These are phyloP conservation scores for Lactifluus echinatus DNA, from an alignment of 768 basidiomycete genomes.

Conservation along the genomic window DNA sequence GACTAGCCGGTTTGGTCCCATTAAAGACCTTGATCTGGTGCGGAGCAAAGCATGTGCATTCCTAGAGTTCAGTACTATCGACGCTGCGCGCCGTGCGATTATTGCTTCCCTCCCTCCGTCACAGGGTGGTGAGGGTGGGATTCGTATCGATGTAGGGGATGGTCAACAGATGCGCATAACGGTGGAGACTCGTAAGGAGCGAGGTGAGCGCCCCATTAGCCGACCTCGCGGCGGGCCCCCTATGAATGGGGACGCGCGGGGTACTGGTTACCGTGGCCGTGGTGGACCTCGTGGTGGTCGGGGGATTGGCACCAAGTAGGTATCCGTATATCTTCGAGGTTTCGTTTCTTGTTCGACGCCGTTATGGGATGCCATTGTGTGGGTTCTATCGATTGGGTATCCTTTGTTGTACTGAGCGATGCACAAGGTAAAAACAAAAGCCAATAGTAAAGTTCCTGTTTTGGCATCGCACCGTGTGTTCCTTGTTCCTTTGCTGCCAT, in stretches of 20 bases:
- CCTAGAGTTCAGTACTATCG: slow-evolving; percentile 75
- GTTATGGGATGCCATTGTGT: slow-evolving; percentile 8
- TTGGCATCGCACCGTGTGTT: not conserved
- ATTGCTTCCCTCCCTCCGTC: slow-evolving; percentile 50
- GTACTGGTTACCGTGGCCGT: slow-evolving; percentile 41
- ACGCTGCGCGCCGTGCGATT: slow-evolving; percentile 82
- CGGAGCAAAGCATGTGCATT: slow-evolving; percentile 88
- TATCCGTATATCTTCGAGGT: not conserved
- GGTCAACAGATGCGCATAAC: slow-evolving; percentile 49
- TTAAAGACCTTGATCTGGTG: slow-evolving; percentile 86
- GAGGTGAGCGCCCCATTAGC: slow-evolving; percentile 64
- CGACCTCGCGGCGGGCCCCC: slow-evolving; percentile 57
- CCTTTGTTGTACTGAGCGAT: slow-evolving; percentile 9
- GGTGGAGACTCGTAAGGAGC: slow-evolving; percentile 88
- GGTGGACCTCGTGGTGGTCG: slow-evolving; percentile 37
- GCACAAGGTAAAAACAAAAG: slow-evolving; percentile 9
- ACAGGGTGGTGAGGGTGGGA: slow-evolving; percentile 85
- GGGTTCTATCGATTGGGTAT: slow-evolving; percentile 2
- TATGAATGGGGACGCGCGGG: slow-evolving; percentile 39
- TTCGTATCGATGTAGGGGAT: slow-evolving; percentile 63
- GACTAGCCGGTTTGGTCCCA: slow-evolving; percentile 58
- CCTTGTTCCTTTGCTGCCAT: not conserved
- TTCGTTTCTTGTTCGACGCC: slow-evolving; percentile 14
- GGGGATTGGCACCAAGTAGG: slow-evolving; percentile 29
- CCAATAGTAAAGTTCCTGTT: not conserved